These are phyloP conservation scores for Picocystis salinarum DNA, from an alignment of 139 green algal genomes.

Conservation along the genomic window DNA sequence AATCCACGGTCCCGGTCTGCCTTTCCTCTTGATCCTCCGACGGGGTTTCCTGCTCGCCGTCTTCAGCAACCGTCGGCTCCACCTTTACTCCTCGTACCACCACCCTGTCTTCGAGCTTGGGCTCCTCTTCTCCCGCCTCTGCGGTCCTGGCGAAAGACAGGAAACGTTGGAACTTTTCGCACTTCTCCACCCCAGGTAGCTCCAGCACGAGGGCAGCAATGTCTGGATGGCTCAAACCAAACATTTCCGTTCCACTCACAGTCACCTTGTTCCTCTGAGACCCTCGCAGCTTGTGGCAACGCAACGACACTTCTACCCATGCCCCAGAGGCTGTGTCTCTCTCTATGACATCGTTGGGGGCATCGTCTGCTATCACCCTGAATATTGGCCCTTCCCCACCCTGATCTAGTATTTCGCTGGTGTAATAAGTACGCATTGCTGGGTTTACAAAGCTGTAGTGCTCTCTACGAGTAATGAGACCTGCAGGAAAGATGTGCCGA, in stretches of 20 bases:
- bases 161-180: conserved; percentile 6
- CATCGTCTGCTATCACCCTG: conserved; percentile 4
- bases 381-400: conserved; percentile 6
- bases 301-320: conserved; percentile 4
- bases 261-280: conserved; percentile 5
- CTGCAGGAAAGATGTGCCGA: conserved; percentile 11
- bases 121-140: too few relatives aligned
- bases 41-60: too few relatives aligned
- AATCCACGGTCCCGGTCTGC: too few relatives aligned
- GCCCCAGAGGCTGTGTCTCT: conserved; percentile 7
- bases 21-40: too few relatives aligned
- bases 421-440: conserved; percentile 3
- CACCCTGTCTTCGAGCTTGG: too few relatives aligned
- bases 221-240: conserved; percentile 5
- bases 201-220: conserved; percentile 7
- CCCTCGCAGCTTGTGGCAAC: too few relatives aligned
- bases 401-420: conserved; percentile 5
- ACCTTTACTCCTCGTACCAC: too few relatives aligned
- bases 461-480: conserved; percentile 8
- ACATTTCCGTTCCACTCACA: conserved; percentile 14
- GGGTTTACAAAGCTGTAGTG: background rate
- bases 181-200: conserved; percentile 6
- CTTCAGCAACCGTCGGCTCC: too few relatives aligned
- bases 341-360: conserved; percentile 7
- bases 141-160: conserved; percentile 9